A percentile compares a stretch with the other conserved stretches of the same genome.
phyloP scores from a whole-genome alignment of 139 green algal genomes.

The Chlorella sp. region DNA sequence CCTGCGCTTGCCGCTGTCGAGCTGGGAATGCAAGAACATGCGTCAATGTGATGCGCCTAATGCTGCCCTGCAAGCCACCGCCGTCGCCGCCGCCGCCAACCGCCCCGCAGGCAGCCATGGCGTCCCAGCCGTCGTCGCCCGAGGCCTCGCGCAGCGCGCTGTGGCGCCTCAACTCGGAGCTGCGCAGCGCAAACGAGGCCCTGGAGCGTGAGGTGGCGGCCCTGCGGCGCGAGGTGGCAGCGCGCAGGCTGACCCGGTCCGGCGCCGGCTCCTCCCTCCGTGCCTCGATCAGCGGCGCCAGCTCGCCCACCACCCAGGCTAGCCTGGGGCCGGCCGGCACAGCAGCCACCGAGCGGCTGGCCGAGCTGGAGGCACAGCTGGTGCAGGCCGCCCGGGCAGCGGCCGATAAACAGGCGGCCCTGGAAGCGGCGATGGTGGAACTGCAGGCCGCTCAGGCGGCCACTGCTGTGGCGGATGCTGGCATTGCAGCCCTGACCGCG shows the following conservation, averaged over 20 bases:
- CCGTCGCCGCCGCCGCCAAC: neutral
- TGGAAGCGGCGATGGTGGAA: neutral
- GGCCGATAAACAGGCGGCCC: neutral
- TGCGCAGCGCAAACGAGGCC: neutral
- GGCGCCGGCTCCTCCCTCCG: neutral
- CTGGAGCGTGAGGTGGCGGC: neutral
- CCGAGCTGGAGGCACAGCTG: neutral
- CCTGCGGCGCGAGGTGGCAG: neutral
- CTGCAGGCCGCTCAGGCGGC: neutral
- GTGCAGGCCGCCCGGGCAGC: neutral
- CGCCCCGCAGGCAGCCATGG: neutral
- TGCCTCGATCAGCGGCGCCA: neutral
- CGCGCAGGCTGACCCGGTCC: neutral
- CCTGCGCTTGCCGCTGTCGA: too few relatives aligned
- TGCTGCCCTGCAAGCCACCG: neutral
- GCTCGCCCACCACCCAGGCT: too few relatives aligned
- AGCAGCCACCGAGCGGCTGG: neutral
- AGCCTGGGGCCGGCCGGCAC: too few relatives aligned
- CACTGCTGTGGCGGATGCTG: neutral
- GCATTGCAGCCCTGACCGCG: neutral
- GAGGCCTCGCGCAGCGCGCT: neutral
- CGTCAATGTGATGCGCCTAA: neutral
- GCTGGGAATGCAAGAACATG: neutral
- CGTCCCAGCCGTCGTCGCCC: neutral
- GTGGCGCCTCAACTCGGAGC: constrained; percentile 6